Evolutionary conservation across 192 early-diverging fungal genomes (phyloP).

Genomic region (Chytriomyces hyalinus): DNA sequence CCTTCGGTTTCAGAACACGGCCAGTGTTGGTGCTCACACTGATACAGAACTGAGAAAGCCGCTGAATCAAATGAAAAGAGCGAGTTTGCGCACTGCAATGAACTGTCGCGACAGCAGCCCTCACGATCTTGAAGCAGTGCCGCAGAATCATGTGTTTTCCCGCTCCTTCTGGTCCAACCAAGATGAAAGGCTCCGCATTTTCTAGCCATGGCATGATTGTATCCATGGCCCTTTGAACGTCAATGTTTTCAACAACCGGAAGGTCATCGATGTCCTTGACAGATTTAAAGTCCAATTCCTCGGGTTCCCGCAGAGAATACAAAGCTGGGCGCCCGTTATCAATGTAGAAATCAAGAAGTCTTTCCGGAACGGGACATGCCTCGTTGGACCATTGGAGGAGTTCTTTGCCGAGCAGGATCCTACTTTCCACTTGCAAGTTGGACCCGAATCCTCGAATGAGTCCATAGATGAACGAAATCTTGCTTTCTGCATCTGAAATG

Average conservation of each 20-base stretch:
- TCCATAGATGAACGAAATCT: conserved; percentile 50
- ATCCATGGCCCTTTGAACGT: conserved; percentile 51
- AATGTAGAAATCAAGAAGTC: conserved; percentile 53
- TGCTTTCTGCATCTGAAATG: conserved; percentile 30
- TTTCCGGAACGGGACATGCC: conserved; percentile 48
- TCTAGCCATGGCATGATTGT: conserved; percentile 62
- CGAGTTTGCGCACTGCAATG: conserved; percentile 66
- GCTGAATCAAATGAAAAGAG: conserved; percentile 58
- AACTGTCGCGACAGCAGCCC: conserved; percentile 51
- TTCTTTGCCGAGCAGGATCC: conserved; percentile 54
- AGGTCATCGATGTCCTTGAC: conserved; percentile 47
- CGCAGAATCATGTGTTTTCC: conserved; percentile 63
- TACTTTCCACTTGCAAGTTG: conserved; percentile 50
- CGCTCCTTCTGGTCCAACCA: conserved; percentile 61
- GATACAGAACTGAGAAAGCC: conserved; percentile 56
- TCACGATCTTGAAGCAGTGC: conserved; percentile 55
- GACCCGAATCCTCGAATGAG: conserved; percentile 59
- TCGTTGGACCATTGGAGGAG: conserved; percentile 52
- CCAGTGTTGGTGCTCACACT: conserved; percentile 53
- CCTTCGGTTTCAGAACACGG: conserved; percentile 58
- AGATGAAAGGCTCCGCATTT: conserved; percentile 49
- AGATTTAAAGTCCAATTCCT: conserved; percentile 19
- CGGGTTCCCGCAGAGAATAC: conserved; percentile 47
- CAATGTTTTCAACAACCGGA: conserved; percentile 60
- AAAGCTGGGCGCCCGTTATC: conserved; percentile 35